A percentile compares a stretch with the other conserved stretches of the same genome.
Conservation (phyloP, 768 basidiomycete species). For the Lactarius hatsudake region DNA sequence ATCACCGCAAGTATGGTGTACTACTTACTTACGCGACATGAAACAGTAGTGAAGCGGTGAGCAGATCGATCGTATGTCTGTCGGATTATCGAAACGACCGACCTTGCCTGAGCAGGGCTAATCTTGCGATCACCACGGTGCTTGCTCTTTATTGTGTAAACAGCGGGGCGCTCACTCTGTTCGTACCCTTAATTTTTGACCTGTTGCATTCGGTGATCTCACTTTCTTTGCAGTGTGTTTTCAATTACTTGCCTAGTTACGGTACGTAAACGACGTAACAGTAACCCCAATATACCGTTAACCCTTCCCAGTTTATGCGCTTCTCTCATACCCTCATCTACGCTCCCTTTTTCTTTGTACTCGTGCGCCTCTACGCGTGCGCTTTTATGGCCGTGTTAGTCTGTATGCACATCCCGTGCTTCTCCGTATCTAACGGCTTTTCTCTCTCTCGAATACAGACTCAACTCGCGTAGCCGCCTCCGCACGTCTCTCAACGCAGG, state of each 20-base stretch:
- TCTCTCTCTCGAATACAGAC: not conserved
- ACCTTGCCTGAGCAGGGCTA: not conserved
- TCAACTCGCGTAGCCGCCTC: constrained; percentile 7
- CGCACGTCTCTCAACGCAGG: constrained; percentile 2
- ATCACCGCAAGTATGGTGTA: constrained; percentile 14
- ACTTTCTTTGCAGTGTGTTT: constrained; percentile 6
- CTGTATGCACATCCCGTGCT: not conserved
- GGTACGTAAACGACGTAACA: not conserved
- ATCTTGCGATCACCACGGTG: not conserved
- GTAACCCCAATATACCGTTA: not conserved
- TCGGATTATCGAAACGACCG: not conserved
- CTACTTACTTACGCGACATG: not conserved
- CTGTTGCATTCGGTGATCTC: not conserved
- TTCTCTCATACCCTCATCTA: constrained; percentile 5
- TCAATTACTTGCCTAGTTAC: not conserved
- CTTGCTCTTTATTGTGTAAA: constrained; percentile 8
- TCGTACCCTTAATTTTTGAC: not conserved
- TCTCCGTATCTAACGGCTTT: not conserved
- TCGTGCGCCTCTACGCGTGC: constrained; percentile 5
- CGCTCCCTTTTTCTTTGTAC: constrained; percentile 9
- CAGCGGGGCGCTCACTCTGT: not conserved
- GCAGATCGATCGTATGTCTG: not conserved
- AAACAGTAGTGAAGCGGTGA: not conserved
- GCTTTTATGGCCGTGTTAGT: constrained; percentile 9
- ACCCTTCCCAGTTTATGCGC: not conserved